These are phyloP conservation scores for Pinus albicaulis DNA, from an alignment of 75 land plant species.

Conservation along the genomic window DNA sequence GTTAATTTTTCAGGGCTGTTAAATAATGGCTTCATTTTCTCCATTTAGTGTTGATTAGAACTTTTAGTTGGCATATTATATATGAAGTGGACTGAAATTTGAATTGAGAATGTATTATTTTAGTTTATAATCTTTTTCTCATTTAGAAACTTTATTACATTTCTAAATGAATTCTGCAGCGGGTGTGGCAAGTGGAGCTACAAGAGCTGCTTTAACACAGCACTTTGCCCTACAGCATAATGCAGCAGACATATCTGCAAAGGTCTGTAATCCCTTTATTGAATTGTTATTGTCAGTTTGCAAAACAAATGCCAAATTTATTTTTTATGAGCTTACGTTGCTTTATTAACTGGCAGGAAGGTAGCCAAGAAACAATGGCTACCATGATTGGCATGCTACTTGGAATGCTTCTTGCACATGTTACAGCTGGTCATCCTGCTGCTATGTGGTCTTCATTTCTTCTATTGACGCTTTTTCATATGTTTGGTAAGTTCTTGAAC, in stretches of 20 bases:
- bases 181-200: slow-evolving; percentile 99
- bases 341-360: slow-evolving; percentile 60
- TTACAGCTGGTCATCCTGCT: slow-evolving; percentile 54
- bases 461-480: slow-evolving; percentile 78
- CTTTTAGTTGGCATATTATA: background rate
- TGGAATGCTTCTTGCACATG: slow-evolving; percentile 88
- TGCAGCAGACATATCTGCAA: slow-evolving; percentile 98
- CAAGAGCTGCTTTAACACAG: slow-evolving; percentile 97
- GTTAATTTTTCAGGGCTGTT: background rate
- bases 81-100: background rate
- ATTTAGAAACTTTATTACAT: background rate
- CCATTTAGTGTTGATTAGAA: background rate
- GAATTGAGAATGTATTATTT: background rate
- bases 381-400: slow-evolving; percentile 92
- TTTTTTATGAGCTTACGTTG: background rate
- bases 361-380: slow-evolving; percentile 96
- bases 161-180: slow-evolving; percentile 35
- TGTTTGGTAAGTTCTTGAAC: slow-evolving; percentile 78
- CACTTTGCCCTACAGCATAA: slow-evolving; percentile 92
- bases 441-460: slow-evolving; percentile 86
- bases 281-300: background rate
- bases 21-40: background rate
- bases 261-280: slow-evolving; percentile 40
- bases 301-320: background rate
- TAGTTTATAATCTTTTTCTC: background rate